Percentiles rank a stretch among this genome's conserved stretches.
Evolutionary conservation across 148 eudicot species (phyloP).

Genomic region (Dianthus caryophyllus): DNA sequence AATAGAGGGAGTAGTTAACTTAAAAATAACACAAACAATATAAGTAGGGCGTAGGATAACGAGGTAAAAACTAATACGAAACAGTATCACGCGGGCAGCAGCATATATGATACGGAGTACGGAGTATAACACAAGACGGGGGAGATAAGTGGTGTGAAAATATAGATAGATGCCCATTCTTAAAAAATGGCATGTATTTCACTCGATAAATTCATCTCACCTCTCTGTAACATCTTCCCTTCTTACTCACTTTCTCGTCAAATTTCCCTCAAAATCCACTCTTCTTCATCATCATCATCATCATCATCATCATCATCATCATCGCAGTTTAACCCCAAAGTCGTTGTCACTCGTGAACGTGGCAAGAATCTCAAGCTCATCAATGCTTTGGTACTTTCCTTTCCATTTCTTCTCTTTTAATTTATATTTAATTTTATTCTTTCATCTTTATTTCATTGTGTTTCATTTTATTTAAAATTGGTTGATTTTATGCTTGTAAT

Average conservation of each 20-base stretch:
- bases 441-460: too few relatives aligned
- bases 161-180: background rate
- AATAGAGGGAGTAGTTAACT: too few relatives aligned
- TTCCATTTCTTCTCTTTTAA: background rate
- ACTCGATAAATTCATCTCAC: slow-evolving; percentile 31
- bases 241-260: slow-evolving; percentile 12
- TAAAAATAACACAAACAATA: too few relatives aligned
- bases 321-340: slow-evolving; percentile 36
- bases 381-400: slow-evolving; percentile 49
- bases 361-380: slow-evolving; percentile 82
- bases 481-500: too few relatives aligned
- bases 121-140: too few relatives aligned
- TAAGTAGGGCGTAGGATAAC: too few relatives aligned
- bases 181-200: slow-evolving; percentile 24
- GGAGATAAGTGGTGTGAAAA: too few relatives aligned
- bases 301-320: slow-evolving; percentile 30
- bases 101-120: too few relatives aligned
- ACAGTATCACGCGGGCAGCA: too few relatives aligned
- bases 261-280: slow-evolving; percentile 18
- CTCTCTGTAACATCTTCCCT: slow-evolving; percentile 19
- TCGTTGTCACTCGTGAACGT: slow-evolving; percentile 83
- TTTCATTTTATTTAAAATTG: too few relatives aligned
- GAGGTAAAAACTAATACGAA: too few relatives aligned
- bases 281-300: slow-evolving; percentile 29
- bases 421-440: background rate